Evolutionary conservation across 1,284 basidiomycete species (phyloP).

Genomic region (Ceratobasidium theobromae): DNA sequence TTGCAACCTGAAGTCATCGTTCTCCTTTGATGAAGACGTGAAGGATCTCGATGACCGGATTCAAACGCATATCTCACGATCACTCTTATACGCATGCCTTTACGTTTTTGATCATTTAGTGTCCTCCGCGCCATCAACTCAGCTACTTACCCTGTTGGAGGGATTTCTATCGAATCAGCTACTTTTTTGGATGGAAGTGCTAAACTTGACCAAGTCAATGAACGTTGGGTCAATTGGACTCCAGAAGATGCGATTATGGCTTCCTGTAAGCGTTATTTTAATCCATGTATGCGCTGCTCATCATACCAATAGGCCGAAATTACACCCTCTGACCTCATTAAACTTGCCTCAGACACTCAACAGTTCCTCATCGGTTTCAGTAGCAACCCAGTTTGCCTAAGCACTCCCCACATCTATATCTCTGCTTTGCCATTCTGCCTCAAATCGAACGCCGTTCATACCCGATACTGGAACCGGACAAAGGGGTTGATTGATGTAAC

Average conservation of each 20-base stretch:
- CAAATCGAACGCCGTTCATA: not conserved
- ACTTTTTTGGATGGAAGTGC: conserved; percentile 31
- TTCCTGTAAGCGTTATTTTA: conserved; percentile 20
- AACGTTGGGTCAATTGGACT: not conserved
- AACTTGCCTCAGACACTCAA: conserved; percentile 1
- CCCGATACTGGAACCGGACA: not conserved
- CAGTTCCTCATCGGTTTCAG: conserved; percentile 6
- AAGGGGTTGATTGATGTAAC: not conserved
- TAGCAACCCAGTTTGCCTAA: not conserved
- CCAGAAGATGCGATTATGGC: not conserved
- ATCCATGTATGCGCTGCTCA: too few species aligned
- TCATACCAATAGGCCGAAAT: too few species aligned
- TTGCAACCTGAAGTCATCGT: not conserved
- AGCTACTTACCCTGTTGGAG: not conserved
- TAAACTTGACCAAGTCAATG: conserved; percentile 15
- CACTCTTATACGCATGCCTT: not conserved
- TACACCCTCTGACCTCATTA: too few species aligned
- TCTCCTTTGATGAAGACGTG: not conserved
- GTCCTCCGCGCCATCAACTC: not conserved
- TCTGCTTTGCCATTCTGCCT: conserved; percentile 27
- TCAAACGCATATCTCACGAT: not conserved
- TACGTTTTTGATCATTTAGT: not conserved
- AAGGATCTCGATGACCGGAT: not conserved
- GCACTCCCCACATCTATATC: conserved; percentile 32
- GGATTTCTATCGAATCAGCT: not conserved